Percentiles rank a stretch among this genome's conserved stretches.
Evolutionary conservation across 2,329 filamentous ascomycete genomes (phyloP).

Genomic region (Didymella lethalis): DNA sequence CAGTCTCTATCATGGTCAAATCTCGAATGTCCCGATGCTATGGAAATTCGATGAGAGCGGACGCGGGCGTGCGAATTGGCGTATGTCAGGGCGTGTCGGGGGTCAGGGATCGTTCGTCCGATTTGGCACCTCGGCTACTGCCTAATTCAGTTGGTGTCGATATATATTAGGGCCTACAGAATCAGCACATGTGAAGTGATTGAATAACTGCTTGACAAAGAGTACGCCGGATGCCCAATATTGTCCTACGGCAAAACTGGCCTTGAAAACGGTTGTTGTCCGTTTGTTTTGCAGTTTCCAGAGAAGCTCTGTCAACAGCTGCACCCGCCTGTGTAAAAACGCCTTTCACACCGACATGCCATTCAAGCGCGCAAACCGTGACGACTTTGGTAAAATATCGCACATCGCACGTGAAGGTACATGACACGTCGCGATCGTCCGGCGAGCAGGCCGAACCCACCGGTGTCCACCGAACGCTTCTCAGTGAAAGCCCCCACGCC

Average conservation of each 20-base stretch:
- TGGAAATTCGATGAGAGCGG: constrained; percentile 6
- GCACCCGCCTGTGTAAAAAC: background rate
- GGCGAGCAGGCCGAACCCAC: constrained; percentile 8
- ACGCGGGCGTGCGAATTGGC: constrained; percentile 5
- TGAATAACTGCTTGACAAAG: background rate
- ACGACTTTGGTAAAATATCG: background rate
- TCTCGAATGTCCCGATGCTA: background rate
- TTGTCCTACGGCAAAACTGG: background rate
- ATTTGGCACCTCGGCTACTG: constrained; percentile 18
- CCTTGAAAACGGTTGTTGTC: background rate
- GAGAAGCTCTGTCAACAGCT: background rate
- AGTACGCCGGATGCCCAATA: background rate
- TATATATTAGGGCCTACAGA: constrained; percentile 3
- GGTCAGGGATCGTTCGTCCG: background rate
- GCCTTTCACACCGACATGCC: background rate
- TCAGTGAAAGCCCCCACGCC: constrained; percentile 15
- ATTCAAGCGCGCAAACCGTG: background rate
- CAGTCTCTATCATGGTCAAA: constrained; percentile 53
- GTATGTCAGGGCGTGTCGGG: constrained; percentile 8
- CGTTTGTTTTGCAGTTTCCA: background rate
- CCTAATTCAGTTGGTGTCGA: background rate
- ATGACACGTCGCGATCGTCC: background rate
- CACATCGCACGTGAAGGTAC: constrained; percentile 4
- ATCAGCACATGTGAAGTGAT: background rate
- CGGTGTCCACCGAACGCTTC: constrained; percentile 15